Percentiles rank a stretch among this genome's conserved stretches.
Evolutionary conservation across 768 basidiomycete genomes (phyloP).

Genomic region (Neoboletus magnificus): DNA sequence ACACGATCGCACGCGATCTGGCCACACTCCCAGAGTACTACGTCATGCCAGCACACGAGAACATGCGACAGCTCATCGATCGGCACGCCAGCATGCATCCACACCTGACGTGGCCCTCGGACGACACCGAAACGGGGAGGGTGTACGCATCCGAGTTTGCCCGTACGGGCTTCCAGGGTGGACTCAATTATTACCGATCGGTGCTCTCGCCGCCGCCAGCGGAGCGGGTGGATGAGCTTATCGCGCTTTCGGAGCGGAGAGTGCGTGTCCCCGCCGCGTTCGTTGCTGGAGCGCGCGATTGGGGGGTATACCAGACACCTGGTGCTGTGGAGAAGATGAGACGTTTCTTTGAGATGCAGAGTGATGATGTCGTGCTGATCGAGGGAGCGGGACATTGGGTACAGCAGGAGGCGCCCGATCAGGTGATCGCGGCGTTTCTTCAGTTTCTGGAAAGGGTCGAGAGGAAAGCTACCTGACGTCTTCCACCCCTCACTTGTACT

Average conservation of each 20-base stretch:
- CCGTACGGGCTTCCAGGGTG: constrained; percentile 62
- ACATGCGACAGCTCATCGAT: constrained; percentile 49
- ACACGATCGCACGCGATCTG: constrained; percentile 31
- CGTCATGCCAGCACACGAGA: constrained; percentile 52
- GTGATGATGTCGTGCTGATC: constrained; percentile 49
- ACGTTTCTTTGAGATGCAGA: constrained; percentile 31
- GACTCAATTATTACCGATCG: constrained; percentile 54
- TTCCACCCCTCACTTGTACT: too few relatives aligned
- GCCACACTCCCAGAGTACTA: constrained; percentile 55
- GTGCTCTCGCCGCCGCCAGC: constrained; percentile 30
- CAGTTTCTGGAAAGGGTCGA: constrained; percentile 37
- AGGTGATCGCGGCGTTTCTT: constrained; percentile 39
- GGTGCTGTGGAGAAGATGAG: constrained; percentile 46
- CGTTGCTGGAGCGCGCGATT: constrained; percentile 53
- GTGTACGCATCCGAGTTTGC: constrained; percentile 49
- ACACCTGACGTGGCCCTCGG: constrained; percentile 43
- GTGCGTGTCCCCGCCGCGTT: constrained; percentile 57
- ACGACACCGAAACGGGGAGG: constrained; percentile 38
- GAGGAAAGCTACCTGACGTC: background rate
- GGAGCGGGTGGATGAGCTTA: constrained; percentile 38
- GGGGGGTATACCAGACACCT: constrained; percentile 58
- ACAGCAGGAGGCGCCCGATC: constrained; percentile 51
- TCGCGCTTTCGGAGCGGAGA: constrained; percentile 43
- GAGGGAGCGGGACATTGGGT: constrained; percentile 63
- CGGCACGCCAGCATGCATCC: constrained; percentile 32